A percentile compares a stretch with the other conserved stretches of the same genome.
phyloP scores from a whole-genome alignment of 176 grass and related monocot species.

The Pharus latifolius region DNA sequence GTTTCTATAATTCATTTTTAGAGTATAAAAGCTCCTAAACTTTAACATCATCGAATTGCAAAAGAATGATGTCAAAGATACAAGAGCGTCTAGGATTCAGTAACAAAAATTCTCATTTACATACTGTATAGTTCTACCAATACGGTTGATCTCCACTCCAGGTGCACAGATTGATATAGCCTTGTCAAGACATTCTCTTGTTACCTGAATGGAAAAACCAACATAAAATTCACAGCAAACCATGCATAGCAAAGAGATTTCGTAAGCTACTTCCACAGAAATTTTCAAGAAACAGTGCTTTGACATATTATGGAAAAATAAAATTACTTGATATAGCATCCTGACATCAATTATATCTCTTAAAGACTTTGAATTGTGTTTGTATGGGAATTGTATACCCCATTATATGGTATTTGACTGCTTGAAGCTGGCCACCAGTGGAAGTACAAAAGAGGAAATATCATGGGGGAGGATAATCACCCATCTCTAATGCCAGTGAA shows the following conservation, averaged over 20 bases:
- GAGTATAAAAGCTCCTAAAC: neutral
- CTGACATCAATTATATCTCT: neutral
- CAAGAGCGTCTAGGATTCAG: neutral
- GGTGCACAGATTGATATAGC: constrained; percentile 91
- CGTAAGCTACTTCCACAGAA: neutral
- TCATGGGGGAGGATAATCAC: neutral
- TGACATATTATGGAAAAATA: neutral
- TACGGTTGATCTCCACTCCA: constrained; percentile 74
- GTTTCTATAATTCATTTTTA: neutral
- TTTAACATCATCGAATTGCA: neutral
- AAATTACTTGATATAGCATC: neutral
- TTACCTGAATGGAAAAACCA: constrained; percentile 48
- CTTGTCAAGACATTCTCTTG: constrained; percentile 70
- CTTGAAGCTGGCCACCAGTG: neutral
- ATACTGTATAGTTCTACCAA: constrained; percentile 96
- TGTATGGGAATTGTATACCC: neutral
- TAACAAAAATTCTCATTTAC: constrained; percentile 17
- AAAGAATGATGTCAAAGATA: neutral
- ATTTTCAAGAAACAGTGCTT: neutral
- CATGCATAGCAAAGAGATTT: neutral
- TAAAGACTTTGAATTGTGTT: neutral
- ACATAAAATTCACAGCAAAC: constrained; percentile 2
- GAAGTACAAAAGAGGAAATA: neutral
- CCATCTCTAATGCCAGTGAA: neutral
- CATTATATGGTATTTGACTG: neutral